Base-by-base conservation (phyloP, 2,329 filamentous ascomycete genomes). In the Aspergillus sergii region DNA sequence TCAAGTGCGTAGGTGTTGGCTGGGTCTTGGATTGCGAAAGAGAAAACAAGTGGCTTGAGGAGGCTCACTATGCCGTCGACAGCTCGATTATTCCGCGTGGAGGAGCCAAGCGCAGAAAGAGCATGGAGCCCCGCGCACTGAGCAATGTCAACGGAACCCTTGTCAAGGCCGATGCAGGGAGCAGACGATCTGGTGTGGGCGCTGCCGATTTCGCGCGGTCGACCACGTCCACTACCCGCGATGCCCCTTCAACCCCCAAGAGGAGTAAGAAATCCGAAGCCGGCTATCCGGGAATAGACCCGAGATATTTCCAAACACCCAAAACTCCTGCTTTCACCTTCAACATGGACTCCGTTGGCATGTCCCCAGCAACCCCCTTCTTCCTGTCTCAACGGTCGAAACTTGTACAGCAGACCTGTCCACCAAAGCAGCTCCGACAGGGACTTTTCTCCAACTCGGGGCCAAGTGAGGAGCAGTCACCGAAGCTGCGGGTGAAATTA, bases 11-110 rank as follows among this genome's bases (percentile, higher is more conserved):
- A 60, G 93, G 93, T 57, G 91, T 96, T 54, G 89, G 89, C 68
- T 97, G 93, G 92, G 91, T 95, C 60, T 84, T 96, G 66, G 92
- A 96, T 69, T 94, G 91, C 70, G 91, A 94, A 75, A 84, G 89
- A 16, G 87, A 91, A 72, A 91, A 91, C 66, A 82, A 87, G 74
- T 94, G 91, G 91, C 82, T 94, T 3, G 89, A 93, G 34, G 91
- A 95, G 74, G 79, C 81, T 0, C 82, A 86, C 0, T 94, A 93
- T 75, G 82, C 84, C 53, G 86, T 94, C 51, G 89, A 93, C 75
- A 88, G 88, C 34, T 83, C 85, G 2, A 80, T 88, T 50, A 79
- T 91, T 39, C 89, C 91, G 21, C 89, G 91, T 2, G 90, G 90
- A 21, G 89, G 90, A 10, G 85, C 85, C 57, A 88, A 90, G 60